These are phyloP conservation scores for Hemileia vastatrix DNA, from an alignment of 1,284 basidiomycete genomes.

Conservation along the genomic window DNA sequence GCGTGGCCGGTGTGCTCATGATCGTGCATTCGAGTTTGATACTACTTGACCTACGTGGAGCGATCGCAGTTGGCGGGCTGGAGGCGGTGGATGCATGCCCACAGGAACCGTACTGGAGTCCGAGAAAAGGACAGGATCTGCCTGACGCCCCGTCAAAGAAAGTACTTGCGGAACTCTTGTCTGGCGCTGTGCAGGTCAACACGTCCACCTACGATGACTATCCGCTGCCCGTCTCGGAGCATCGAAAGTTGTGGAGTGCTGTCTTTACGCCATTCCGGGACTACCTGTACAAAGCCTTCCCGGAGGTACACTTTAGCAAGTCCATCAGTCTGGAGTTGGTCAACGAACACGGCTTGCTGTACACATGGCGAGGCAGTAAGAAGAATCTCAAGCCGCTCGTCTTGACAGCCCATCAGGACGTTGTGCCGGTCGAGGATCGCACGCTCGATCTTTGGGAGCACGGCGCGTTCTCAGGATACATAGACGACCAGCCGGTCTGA, in stretches of 20 bases:
- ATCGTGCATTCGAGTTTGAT: no score
- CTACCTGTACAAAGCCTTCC: conserved; percentile 19
- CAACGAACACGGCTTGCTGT: conserved; percentile 24
- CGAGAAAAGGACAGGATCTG: no score
- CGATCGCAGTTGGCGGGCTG: no score
- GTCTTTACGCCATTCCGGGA: conserved; percentile 22
- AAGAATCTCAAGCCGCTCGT: conserved; percentile 18
- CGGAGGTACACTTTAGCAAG: conserved; percentile 10
- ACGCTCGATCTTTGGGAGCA: conserved; percentile 20
- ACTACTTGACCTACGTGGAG: no score
- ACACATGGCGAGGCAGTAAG: conserved; percentile 20
- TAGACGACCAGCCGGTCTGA: conserved; percentile 17
- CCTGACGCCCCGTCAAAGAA: no score
- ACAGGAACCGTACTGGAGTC: no score
- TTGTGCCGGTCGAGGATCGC: conserved; percentile 15
- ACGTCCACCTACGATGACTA: conserved; percentile 25
- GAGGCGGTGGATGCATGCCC: no score
- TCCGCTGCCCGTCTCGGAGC: conserved; percentile 16
- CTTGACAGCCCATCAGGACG: conserved; percentile 24
- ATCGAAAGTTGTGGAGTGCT: conserved; percentile 23
- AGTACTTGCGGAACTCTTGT: no score
- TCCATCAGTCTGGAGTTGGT: conserved; percentile 10
- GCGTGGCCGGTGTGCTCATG: no score
- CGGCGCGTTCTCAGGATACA: conserved; percentile 22
- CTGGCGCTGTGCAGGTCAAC: no score